Evolutionary conservation across 306 rosid species (phyloP).

Genomic region (Malus sylvestris): DNA sequence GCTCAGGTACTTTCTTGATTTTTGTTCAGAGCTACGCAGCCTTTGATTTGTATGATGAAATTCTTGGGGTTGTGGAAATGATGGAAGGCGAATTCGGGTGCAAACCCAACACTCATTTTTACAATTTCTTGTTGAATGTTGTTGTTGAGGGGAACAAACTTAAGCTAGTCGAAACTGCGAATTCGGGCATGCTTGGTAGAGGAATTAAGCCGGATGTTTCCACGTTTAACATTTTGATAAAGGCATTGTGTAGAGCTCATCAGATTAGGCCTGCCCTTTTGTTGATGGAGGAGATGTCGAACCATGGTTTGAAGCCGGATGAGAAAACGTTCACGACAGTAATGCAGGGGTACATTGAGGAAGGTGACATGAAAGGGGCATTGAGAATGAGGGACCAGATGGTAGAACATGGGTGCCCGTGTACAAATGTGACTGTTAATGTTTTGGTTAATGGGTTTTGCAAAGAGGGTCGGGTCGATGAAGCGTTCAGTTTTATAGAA

Average conservation of each 20-base stretch:
- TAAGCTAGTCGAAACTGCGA: slow-evolving; percentile 55
- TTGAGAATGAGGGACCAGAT: slow-evolving; percentile 63
- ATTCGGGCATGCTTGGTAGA: slow-evolving; percentile 41
- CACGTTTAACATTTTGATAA: slow-evolving; percentile 64
- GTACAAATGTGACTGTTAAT: slow-evolving; percentile 51
- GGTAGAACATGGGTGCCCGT: slow-evolving; percentile 49
- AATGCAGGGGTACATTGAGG: slow-evolving; percentile 74
- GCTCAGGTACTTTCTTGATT: slow-evolving; percentile 36
- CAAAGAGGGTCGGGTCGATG: slow-evolving; percentile 56
- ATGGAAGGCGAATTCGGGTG: slow-evolving; percentile 57
- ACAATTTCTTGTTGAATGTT: slow-evolving; percentile 49
- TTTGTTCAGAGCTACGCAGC: slow-evolving; percentile 39
- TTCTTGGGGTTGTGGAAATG: slow-evolving; percentile 22
- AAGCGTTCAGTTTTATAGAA: slow-evolving; percentile 61
- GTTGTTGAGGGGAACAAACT: slow-evolving; percentile 69
- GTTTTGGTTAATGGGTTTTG: slow-evolving; percentile 76
- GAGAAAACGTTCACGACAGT: slow-evolving; percentile 69
- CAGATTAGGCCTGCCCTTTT: slow-evolving; percentile 72
- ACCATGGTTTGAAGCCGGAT: slow-evolving; percentile 50
- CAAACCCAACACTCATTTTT: slow-evolving; percentile 51
- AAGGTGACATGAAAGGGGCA: slow-evolving; percentile 62
- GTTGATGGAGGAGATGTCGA: slow-evolving; percentile 80
- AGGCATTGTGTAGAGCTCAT: slow-evolving; percentile 84
- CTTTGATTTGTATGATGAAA: slow-evolving; percentile 43
- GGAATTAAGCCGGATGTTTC: slow-evolving; percentile 56